phyloP scores from a whole-genome alignment of 2,329 filamentous ascomycete species.

The Neospermospora avenae region DNA sequence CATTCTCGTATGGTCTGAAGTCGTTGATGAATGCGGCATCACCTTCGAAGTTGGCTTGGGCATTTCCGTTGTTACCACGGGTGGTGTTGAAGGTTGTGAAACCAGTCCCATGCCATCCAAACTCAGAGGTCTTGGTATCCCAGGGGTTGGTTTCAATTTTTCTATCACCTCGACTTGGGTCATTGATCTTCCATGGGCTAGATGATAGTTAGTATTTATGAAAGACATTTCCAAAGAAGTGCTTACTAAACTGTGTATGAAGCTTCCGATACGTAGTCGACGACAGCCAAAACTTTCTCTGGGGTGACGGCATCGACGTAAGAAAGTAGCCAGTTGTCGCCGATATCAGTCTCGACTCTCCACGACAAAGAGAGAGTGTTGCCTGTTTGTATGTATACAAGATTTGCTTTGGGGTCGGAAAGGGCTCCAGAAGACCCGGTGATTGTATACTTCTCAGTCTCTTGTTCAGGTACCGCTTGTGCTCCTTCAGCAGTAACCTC shows the following conservation, averaged over 20 bases:
- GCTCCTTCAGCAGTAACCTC: background rate
- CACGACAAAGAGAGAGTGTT: background rate
- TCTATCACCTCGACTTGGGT: background rate
- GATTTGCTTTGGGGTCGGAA: constrained; percentile 2
- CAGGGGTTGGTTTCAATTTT: background rate
- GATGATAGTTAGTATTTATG: background rate
- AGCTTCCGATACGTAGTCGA: constrained; percentile 8
- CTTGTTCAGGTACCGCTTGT: background rate
- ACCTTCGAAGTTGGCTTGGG: constrained; percentile 7
- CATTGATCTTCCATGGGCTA: constrained; percentile 4
- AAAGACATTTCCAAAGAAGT: background rate
- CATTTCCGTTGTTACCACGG: constrained; percentile 4
- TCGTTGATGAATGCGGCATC: background rate
- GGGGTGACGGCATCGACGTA: constrained; percentile 8
- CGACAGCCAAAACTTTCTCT: background rate
- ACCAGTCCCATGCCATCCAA: constrained; percentile 3
- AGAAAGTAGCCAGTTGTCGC: constrained; percentile 5
- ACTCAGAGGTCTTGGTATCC: background rate
- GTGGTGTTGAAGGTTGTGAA: constrained; percentile 1
- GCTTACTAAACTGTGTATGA: constrained; percentile 6
- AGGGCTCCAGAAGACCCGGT: constrained; percentile 1
- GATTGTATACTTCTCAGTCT: constrained; percentile 1
- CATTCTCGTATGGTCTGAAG: background rate
- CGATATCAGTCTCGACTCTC: constrained; percentile 9
- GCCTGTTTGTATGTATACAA: constrained; percentile 4